Conservation (phyloP, 108 stramenopile genomes). For the Asterionellopsis glacialis region DNA sequence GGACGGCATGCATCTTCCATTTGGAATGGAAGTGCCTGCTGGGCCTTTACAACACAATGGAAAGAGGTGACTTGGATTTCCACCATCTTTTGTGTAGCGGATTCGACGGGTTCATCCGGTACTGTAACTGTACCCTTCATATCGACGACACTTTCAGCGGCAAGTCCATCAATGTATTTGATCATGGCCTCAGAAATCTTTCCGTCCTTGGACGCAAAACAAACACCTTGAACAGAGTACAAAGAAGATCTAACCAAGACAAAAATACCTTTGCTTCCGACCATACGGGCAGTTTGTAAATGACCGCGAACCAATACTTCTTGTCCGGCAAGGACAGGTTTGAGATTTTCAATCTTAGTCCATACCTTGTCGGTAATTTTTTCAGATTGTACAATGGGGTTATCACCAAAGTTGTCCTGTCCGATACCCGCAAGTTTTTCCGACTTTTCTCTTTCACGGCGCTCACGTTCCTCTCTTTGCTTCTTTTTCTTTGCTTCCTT, state of each 20-base stretch:
- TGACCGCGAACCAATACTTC: conserved; percentile 86
- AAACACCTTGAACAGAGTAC: conserved; percentile 93
- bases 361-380: conserved; percentile 49
- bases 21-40: conserved; percentile 87
- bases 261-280: conserved; percentile 93
- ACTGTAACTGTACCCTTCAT: conserved; percentile 76
- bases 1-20: conserved; percentile 98
- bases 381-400: conserved; percentile 76
- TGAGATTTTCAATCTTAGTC: conserved; percentile 76
- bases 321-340: conserved; percentile 67
- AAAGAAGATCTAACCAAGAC: conserved; percentile 88
- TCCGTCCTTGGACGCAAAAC: conserved; percentile 59
- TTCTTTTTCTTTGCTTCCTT: conserved; percentile 87
- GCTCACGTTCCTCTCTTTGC: conserved; percentile 76
- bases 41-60: conserved; percentile 86
- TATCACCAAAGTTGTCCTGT: conserved; percentile 90
- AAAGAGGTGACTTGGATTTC: conserved; percentile 88
- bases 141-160: conserved; percentile 94
- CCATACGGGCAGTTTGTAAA: conserved; percentile 72
- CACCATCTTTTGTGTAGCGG: conserved; percentile 89
- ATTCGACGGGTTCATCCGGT: conserved; percentile 79
- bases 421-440: conserved; percentile 67
- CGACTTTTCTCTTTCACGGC: conserved; percentile 77
- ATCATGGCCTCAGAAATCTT: conserved; percentile 84
- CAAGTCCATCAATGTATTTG: conserved; percentile 87